Conservation (phyloP, 1,139 yeast species). For the Ogataea hybrid region DNA sequence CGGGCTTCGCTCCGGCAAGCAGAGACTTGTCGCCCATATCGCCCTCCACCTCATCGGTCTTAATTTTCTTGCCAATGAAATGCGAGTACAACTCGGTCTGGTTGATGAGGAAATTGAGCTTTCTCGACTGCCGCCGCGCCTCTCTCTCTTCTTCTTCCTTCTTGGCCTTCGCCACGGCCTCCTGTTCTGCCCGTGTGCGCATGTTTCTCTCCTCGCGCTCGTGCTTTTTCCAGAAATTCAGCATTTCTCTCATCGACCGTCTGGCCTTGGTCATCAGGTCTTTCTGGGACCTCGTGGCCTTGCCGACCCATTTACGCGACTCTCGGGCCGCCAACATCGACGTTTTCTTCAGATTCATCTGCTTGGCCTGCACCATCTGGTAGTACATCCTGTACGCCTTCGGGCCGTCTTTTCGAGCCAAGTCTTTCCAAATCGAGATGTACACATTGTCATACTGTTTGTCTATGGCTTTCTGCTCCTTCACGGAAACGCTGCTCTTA, state of each 20-base stretch:
- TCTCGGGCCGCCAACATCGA: slow-evolving; percentile 90
- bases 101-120: slow-evolving; percentile 90
- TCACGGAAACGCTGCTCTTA: slow-evolving; percentile 33
- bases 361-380: slow-evolving; percentile 72
- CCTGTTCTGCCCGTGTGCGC: slow-evolving; percentile 87
- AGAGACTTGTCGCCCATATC: slow-evolving; percentile 39
- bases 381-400: slow-evolving; percentile 78
- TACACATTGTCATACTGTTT: slow-evolving; percentile 85
- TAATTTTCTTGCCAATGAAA: slow-evolving; percentile 91
- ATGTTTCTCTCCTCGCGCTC: slow-evolving; percentile 93
- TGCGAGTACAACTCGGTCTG: slow-evolving; percentile 97
- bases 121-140: slow-evolving; percentile 88
- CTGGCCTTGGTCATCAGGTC: slow-evolving; percentile 92
- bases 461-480: slow-evolving; percentile 73
- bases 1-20: slow-evolving; percentile 21
- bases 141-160: slow-evolving; percentile 95
- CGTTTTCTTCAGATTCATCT: slow-evolving; percentile 81
- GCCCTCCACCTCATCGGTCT: slow-evolving; percentile 83
- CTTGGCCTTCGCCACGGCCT: slow-evolving; percentile 84
- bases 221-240: slow-evolving; percentile 94
- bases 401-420: slow-evolving; percentile 91
- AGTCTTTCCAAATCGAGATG: slow-evolving; percentile 93
- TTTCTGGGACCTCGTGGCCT: slow-evolving; percentile 86
- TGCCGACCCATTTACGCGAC: slow-evolving; percentile 92
- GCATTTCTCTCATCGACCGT: slow-evolving; percentile 98